Evolutionary conservation across 106 monocot genomes (phyloP).

Genomic region (Dendrobium catenatum): DNA sequence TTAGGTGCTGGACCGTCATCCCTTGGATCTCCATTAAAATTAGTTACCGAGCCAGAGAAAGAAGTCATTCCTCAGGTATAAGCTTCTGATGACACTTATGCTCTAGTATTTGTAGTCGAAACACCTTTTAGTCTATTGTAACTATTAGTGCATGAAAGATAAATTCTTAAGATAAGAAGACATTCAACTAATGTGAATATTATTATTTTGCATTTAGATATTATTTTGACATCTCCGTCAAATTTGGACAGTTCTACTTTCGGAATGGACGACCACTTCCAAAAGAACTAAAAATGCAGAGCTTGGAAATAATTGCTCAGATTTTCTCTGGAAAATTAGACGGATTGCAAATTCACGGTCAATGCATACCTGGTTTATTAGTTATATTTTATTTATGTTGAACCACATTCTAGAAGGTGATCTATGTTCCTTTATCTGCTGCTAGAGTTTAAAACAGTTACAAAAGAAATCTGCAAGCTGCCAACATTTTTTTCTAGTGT

Average conservation of each 20-base stretch:
- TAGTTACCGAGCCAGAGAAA: constrained; percentile 43
- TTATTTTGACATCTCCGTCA: background rate
- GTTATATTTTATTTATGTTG: background rate
- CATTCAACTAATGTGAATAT: background rate
- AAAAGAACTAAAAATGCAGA: constrained; percentile 57
- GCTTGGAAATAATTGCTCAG: constrained; percentile 61
- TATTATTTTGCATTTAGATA: background rate
- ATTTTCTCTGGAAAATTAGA: constrained; percentile 53
- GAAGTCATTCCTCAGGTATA: constrained; percentile 86
- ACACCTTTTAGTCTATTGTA: background rate
- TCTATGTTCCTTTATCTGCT: background rate
- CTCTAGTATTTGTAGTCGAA: background rate
- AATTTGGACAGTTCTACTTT: constrained; percentile 67
- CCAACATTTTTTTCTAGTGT: constrained; percentile 78
- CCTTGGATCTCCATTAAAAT: constrained; percentile 62
- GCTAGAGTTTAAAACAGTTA: constrained; percentile 66
- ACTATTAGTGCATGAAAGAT: background rate
- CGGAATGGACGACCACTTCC: constrained; percentile 78
- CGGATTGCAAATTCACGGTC: constrained; percentile 76
- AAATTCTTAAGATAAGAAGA: background rate
- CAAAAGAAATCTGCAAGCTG: constrained; percentile 94
- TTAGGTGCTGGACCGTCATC: constrained; percentile 41
- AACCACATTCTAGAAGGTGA: background rate
- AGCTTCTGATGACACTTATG: background rate
- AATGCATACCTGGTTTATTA: background rate